Evolutionary conservation across 176 grass and related monocot species (phyloP), one percentile per base, ranked within the genome.

Genomic region (Carex pumila): DNA sequence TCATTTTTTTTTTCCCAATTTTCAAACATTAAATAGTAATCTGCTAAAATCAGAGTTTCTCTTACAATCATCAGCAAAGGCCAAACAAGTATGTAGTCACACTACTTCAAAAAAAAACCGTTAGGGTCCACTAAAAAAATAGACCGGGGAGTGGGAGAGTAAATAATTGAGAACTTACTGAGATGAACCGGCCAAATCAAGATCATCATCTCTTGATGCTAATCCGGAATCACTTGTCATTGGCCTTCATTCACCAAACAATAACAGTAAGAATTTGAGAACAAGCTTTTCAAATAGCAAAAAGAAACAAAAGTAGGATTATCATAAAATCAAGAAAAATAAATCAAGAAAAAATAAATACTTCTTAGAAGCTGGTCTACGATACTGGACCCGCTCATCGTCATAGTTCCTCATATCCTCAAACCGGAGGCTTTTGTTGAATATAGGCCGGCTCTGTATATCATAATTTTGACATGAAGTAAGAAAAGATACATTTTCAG

Each of bases 391-490:
- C 77, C 88, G 86, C 87, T 90, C 91, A 86, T 90, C 93, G 19
- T 98, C 96, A 83, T 83, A 92, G 43, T 80, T 85, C 76, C 85
- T 92, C 93, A 98, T 98, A 71, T 98, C 96, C 71, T 98, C 96
- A 87, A 93, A 95, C 65, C 96, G 89, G n/a, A 88, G 94, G 74
- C 93, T 98, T 83, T 98, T 98, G 71, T 98, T 93, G 85, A 98
- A 98, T 93, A 98, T 98, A 54, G 93, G 89, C 55, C 96, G 96
- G 85, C 91, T 93, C 96, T 98, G 85, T 14, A 86, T 66, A 65
- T 87, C 31, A 57, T 81, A 30, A 25, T 15, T 41, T 19, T 71
- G 39, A 83, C 67, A 84, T 31, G 12, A 78, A 57, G 22, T 71
- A 45, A 71, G 68, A 47, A 71, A 78, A 12, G 22, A 17, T 2